Percentiles rank a stretch among this genome's conserved stretches.
Evolutionary conservation across 495 filamentous ascomycete species (phyloP).

Genomic region (Tirmania nivea): DNA sequence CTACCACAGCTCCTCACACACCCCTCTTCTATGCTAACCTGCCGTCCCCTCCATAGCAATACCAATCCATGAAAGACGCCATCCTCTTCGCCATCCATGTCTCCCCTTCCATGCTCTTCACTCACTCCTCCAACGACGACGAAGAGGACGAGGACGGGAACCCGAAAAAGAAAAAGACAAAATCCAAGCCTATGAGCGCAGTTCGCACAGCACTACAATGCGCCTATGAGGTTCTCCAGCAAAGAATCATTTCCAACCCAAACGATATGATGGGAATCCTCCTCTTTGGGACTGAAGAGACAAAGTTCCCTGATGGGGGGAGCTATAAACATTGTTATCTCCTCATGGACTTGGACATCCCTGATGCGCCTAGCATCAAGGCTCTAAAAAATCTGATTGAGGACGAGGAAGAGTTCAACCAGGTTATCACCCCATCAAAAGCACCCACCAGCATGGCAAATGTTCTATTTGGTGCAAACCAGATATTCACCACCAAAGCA

Average conservation of each 20-base stretch:
- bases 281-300: slow-evolving; percentile 76
- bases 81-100: slow-evolving; percentile 91
- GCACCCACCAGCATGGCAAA: slow-evolving; percentile 66
- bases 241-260: slow-evolving; percentile 89
- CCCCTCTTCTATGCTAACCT: neutral
- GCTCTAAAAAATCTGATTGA: slow-evolving; percentile 50
- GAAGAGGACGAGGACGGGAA: slow-evolving; percentile 19
- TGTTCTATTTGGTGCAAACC: slow-evolving; percentile 82
- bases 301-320: slow-evolving; percentile 53
- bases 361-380: slow-evolving; percentile 71
- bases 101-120: slow-evolving; percentile 67
- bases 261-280: slow-evolving; percentile 95
- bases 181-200: slow-evolving; percentile 48
- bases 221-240: slow-evolving; percentile 87
- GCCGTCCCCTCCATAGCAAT: slow-evolving; percentile 35
- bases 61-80: slow-evolving; percentile 85
- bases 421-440: slow-evolving; percentile 41
- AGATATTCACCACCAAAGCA: slow-evolving; percentile 87
- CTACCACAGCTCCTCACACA: neutral
- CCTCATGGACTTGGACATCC: slow-evolving; percentile 70
- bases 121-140: slow-evolving; percentile 43
- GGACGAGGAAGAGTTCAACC: slow-evolving; percentile 40
- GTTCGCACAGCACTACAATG: slow-evolving; percentile 52
- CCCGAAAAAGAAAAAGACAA: neutral
- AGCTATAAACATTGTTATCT: slow-evolving; percentile 86